phyloP scores from a whole-genome alignment of 2,329 filamentous ascomycete genomes.

The Talaromyces sp. region DNA sequence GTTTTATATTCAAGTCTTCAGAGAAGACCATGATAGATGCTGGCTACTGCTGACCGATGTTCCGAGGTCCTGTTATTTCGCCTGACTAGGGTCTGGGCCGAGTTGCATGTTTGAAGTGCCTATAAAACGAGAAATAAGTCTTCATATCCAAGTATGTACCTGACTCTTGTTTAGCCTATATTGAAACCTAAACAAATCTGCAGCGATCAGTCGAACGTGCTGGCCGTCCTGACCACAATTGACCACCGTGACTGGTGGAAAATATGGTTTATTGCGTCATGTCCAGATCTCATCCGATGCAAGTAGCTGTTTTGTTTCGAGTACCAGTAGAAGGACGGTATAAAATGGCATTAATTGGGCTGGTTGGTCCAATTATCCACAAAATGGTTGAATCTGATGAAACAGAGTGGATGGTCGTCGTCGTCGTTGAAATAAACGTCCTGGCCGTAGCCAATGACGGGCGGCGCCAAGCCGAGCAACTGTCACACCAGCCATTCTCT shows the following conservation, averaged over 20 bases:
- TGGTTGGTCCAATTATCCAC: neutral
- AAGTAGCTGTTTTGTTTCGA: constrained; percentile 5
- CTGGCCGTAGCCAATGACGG: neutral
- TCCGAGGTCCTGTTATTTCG: constrained; percentile 15
- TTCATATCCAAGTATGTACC: neutral
- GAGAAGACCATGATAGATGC: neutral
- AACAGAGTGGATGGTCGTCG: neutral
- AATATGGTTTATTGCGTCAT: neutral
- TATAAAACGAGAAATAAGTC: neutral
- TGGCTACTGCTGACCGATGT: neutral
- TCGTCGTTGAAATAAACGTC: neutral
- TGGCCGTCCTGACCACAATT: neutral
- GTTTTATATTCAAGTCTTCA: neutral
- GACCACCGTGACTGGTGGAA: neutral
- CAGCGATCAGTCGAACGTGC: neutral
- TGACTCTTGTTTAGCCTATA: neutral
- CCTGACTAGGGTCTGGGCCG: neutral
- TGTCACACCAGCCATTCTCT: neutral
- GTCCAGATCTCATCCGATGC: neutral
- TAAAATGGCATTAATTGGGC: neutral
- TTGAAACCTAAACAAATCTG: neutral
- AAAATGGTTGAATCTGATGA: neutral
- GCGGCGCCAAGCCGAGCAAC: neutral
- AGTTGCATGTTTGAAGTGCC: neutral
- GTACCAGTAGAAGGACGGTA: neutral